A percentile compares a stretch with the other conserved stretches of the same genome.
phyloP scores from a whole-genome alignment of 192 early-diverging fungal genomes.

The Geosiphon pyriformis region DNA sequence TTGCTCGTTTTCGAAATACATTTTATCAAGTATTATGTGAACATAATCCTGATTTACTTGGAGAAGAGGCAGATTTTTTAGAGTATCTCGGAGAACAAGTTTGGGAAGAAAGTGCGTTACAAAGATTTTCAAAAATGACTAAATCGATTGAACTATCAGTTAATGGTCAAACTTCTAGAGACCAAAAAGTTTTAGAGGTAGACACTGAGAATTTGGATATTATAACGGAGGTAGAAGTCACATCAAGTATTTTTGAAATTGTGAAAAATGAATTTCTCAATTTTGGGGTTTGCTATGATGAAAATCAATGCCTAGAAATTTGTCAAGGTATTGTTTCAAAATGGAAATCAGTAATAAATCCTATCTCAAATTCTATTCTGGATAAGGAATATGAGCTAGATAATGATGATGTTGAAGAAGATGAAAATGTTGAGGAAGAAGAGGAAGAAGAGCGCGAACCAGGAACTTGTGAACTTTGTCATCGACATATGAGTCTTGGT shows the following conservation, averaged over 20 bases:
- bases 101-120: conserved; percentile 8
- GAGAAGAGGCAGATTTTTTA: background rate
- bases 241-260: conserved; percentile 6
- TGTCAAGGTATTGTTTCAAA: background rate
- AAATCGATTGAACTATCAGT: background rate
- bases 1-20: background rate
- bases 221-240: conserved; percentile 10
- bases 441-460: conserved; percentile 20
- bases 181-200: too few relatives aligned
- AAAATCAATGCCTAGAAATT: conserved; percentile 16
- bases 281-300: conserved; percentile 11
- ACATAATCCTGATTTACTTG: conserved; percentile 18
- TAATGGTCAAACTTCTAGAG: background rate
- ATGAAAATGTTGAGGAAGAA: conserved; percentile 19
- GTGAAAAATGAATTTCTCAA: conserved; percentile 16
- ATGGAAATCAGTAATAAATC: conserved; percentile 1
- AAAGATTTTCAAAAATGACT: background rate
- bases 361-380: background rate
- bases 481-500: conserved; percentile 29
- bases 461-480: conserved; percentile 30
- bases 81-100: conserved; percentile 16
- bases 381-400: background rate
- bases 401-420: conserved; percentile 1
- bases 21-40: conserved; percentile 18
- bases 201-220: background rate